A percentile compares a stretch with the other conserved stretches of the same genome.
Conservation (phyloP, 1,139 yeast species). For the Geotrichum australiense region DNA sequence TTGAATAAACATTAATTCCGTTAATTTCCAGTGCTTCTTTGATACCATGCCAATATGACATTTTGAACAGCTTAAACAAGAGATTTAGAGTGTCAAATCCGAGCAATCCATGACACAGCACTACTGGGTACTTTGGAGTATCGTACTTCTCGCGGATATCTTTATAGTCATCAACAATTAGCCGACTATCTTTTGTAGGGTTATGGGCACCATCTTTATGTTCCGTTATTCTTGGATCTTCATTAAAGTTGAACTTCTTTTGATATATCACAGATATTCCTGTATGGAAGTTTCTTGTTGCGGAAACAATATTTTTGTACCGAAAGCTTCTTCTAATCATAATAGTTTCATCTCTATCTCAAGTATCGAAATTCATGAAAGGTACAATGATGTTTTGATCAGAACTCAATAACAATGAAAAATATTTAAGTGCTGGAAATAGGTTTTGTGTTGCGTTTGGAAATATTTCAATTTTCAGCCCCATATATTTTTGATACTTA, state of each 20-base stretch:
- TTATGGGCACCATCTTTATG: not conserved
- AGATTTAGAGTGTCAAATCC: constrained; percentile 53
- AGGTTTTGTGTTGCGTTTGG: no score
- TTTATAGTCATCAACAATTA: constrained; percentile 19
- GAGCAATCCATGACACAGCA: constrained; percentile 76
- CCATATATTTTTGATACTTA: no score
- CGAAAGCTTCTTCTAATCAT: no score
- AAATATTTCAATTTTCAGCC: no score
- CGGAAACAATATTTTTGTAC: no score
- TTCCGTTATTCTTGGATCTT: not conserved
- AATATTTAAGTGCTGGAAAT: no score
- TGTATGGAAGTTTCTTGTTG: no score
- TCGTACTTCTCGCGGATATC: constrained; percentile 27
- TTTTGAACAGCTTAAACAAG: constrained; percentile 33
- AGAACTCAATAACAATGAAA: no score
- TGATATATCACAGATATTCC: no score
- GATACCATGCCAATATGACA: constrained; percentile 81
- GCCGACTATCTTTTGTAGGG: constrained; percentile 8
- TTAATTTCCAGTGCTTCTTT: constrained; percentile 49
- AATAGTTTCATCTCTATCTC: no score
- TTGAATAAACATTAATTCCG: constrained; percentile 65
- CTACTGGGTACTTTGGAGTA: constrained; percentile 55
- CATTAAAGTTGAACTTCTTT: constrained; percentile 6
- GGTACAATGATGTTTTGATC: no score
- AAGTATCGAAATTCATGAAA: no score